Percentiles rank a stretch among this genome's conserved stretches.
Evolutionary conservation across 371 early-diverging fungal species (phyloP).

Genomic region (Nematocida homosporus): DNA sequence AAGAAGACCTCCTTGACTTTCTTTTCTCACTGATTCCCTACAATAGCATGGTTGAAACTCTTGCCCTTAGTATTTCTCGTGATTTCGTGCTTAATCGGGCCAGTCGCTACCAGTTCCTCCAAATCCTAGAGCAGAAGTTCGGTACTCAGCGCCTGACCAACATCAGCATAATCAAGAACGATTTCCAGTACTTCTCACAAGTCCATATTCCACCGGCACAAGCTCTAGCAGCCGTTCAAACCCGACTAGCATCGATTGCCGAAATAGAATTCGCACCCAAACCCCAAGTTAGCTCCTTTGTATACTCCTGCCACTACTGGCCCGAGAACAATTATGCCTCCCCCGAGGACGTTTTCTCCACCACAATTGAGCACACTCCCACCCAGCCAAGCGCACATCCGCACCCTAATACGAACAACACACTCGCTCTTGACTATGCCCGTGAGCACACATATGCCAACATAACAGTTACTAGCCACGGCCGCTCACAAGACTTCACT

Average conservation of each 20-base stretch:
- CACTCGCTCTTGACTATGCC: constrained; percentile 7
- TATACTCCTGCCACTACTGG: constrained; percentile 48
- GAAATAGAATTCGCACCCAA: background rate
- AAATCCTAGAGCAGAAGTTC: constrained; percentile 33
- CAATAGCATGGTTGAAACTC: constrained; percentile 34
- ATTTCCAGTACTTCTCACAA: constrained; percentile 21
- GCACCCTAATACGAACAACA: no score
- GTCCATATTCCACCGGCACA: background rate
- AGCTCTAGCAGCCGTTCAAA: background rate
- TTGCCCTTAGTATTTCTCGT: constrained; percentile 27
- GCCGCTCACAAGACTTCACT: background rate
- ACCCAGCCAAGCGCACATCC: no score
- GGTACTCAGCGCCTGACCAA: constrained; percentile 19
- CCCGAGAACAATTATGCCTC: constrained; percentile 23
- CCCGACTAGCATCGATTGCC: background rate
- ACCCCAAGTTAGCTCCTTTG: background rate
- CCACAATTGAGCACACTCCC: background rate
- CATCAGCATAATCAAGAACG: constrained; percentile 44
- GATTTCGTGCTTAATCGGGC: constrained; percentile 16
- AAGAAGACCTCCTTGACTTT: constrained; percentile 4
- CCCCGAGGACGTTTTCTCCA: constrained; percentile 7
- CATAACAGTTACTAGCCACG: background rate
- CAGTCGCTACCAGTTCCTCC: background rate
- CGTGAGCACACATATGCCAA: constrained; percentile 16
- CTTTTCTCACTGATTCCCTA: constrained; percentile 36